Evolutionary conservation across 805 yeast species (phyloP).

Genomic region (Ogataea neopini): DNA sequence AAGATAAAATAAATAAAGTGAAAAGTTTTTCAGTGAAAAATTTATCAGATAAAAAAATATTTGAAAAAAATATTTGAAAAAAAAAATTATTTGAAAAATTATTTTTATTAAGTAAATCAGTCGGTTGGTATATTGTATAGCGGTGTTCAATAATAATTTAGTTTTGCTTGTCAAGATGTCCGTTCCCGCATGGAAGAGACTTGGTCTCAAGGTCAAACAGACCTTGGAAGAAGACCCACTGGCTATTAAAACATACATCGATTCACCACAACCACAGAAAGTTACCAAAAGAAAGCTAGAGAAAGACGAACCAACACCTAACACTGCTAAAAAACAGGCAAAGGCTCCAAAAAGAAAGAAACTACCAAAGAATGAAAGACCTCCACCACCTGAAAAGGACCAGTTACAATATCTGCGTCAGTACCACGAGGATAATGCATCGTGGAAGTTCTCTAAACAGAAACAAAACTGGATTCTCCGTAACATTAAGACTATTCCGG

Average conservation of each 20-base stretch:
- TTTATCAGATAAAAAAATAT: background rate
- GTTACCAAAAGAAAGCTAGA: constrained; percentile 29
- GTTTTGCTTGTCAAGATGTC: constrained; percentile 8
- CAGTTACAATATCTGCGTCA: constrained; percentile 66
- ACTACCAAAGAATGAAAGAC: constrained; percentile 64
- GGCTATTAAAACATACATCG: constrained; percentile 45
- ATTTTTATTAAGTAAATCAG: background rate
- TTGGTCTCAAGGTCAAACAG: constrained; percentile 65
- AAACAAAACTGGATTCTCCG: constrained; percentile 84
- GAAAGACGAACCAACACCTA: constrained; percentile 7
- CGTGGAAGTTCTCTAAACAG: constrained; percentile 85
- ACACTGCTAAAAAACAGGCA: constrained; percentile 38
- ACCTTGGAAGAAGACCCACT: constrained; percentile 47
- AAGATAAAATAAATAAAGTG: background rate
- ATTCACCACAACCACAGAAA: constrained; percentile 25
- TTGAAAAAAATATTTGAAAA: constrained; percentile 4
- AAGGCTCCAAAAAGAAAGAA: constrained; percentile 73
- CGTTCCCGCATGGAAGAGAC: constrained; percentile 85
- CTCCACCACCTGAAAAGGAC: constrained; percentile 76
- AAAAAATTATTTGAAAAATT: background rate
- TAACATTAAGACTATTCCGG: constrained; percentile 55
- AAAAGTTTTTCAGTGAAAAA: constrained; percentile 7
- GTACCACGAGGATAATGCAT: constrained; percentile 52
- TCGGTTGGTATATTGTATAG: background rate
- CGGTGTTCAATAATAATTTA: too few relatives aligned